Percentiles rank a stretch among this genome's conserved stretches.
Evolutionary conservation across 768 basidiomycete species (phyloP).

Genomic region (Crassisporium funariophilum): DNA sequence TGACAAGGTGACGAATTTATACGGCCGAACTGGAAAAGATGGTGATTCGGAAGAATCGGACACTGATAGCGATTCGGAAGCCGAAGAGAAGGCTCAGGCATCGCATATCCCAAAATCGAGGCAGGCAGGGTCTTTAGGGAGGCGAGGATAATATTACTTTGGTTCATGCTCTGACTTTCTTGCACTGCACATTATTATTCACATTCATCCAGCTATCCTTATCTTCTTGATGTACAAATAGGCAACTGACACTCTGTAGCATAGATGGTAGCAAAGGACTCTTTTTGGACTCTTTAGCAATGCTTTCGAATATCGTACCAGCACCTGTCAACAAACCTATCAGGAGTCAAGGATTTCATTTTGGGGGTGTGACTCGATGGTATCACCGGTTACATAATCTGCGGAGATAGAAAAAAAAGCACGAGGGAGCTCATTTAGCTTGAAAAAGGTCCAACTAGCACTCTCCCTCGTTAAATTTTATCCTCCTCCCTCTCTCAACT

Average conservation of each 20-base stretch:
- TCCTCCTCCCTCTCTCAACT: conserved; percentile 15
- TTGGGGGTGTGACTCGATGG: too few species aligned
- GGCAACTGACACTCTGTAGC: too few species aligned
- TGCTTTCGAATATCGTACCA: too few species aligned
- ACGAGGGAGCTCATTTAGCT: neutral
- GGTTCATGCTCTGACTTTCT: neutral
- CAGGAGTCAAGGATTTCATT: conserved; percentile 4
- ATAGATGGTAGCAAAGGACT: too few species aligned
- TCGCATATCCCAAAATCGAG: conserved; percentile 68
- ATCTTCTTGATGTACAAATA: too few species aligned
- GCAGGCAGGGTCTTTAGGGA: conserved; percentile 46
- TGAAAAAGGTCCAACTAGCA: neutral
- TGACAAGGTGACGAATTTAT: conserved; percentile 36
- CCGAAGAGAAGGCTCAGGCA: conserved; percentile 29
- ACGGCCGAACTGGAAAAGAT: conserved; percentile 36
- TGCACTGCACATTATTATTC: too few species aligned
- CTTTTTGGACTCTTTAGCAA: too few species aligned
- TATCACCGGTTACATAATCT: conserved; percentile 19
- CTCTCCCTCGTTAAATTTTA: conserved; percentile 6
- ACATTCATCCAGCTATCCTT: too few species aligned
- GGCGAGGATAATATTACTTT: conserved; percentile 13
- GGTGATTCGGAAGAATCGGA: conserved; percentile 41
- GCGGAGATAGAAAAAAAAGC: conserved; percentile 17
- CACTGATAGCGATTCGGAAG: conserved; percentile 50
- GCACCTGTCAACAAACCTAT: conserved; percentile 5